Percentiles rank a stretch among this genome's conserved stretches.
These are phyloP conservation scores for Candida qinlingensis DNA, from an alignment of 805 yeast species.

Conservation along the genomic window DNA sequence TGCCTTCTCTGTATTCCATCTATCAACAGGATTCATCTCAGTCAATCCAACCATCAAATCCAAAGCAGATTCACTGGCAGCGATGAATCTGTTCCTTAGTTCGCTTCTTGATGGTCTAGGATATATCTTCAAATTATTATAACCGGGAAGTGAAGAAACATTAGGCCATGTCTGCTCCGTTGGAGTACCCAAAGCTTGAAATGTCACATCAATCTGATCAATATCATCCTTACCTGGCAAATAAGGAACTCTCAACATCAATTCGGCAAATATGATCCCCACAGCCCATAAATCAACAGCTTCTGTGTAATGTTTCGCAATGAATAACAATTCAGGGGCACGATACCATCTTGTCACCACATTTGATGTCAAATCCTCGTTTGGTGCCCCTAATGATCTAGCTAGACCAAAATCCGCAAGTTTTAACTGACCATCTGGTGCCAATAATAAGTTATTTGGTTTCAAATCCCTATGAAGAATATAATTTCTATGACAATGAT, in stretches of 20 bases:
- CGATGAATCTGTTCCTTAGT: constrained; percentile 75
- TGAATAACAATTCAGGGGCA: constrained; percentile 89
- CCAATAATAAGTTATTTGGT: constrained; percentile 82
- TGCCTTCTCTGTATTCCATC: constrained; percentile 63
- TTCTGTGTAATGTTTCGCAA: constrained; percentile 82
- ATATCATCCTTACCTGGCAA: constrained; percentile 87
- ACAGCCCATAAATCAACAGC: constrained; percentile 96
- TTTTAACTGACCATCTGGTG: constrained; percentile 84
- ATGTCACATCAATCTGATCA: constrained; percentile 90
- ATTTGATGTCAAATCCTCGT: constrained; percentile 77
- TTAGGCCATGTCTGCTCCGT: constrained; percentile 90
- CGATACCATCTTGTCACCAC: constrained; percentile 98
- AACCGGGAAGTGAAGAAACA: constrained; percentile 72
- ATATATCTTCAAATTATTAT: constrained; percentile 65
- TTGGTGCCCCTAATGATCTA: constrained; percentile 71
- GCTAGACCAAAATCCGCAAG: constrained; percentile 98
- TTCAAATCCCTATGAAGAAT: constrained; percentile 90
- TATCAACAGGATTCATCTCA: constrained; percentile 67
- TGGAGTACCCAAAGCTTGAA: constrained; percentile 94
- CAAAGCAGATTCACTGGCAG: constrained; percentile 83
- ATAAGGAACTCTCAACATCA: constrained; percentile 93
- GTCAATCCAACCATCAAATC: constrained; percentile 71
- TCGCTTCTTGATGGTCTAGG: constrained; percentile 83
- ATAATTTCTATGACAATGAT: constrained; percentile 90
- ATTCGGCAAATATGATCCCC: constrained; percentile 92